Conservation (phyloP, 2,329 filamentous ascomycete species). For the Pestalotiopsis sp. region DNA sequence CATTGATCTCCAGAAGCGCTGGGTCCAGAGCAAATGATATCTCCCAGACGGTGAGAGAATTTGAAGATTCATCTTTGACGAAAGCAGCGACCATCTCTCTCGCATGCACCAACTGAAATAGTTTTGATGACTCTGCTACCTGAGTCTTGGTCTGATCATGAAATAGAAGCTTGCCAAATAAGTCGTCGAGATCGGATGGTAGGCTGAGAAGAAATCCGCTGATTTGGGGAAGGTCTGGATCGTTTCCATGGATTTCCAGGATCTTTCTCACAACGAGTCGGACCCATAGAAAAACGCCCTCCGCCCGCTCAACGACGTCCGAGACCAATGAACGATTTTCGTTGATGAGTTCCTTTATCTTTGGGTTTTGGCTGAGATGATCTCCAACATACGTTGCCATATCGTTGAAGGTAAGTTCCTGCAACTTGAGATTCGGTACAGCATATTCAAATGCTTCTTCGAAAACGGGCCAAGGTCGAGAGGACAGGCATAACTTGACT, state of each 20-base stretch:
- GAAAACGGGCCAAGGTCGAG: constrained; percentile 28
- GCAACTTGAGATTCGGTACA: constrained; percentile 22
- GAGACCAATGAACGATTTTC: constrained; percentile 4
- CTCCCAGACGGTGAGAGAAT: constrained; percentile 33
- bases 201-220: neutral
- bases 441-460: constrained; percentile 21
- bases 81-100: constrained; percentile 33
- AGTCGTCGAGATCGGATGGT: constrained; percentile 20
- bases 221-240: constrained; percentile 21
- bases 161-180: constrained; percentile 33
- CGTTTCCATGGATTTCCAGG: constrained; percentile 16
- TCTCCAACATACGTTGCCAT: constrained; percentile 22
- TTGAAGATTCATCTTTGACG: constrained; percentile 31
- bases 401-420: constrained; percentile 24
- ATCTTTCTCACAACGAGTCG: constrained; percentile 29
- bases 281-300: constrained; percentile 29
- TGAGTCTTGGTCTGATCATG: constrained; percentile 20
- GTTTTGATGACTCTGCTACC: constrained; percentile 21
- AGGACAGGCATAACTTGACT: constrained; percentile 28
- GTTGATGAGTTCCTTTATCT: constrained; percentile 18
- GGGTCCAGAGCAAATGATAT: constrained; percentile 28
- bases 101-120: constrained; percentile 32
- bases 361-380: constrained; percentile 14
- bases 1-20: constrained; percentile 19
- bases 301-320: constrained; percentile 17